Evolutionary conservation across 495 filamentous ascomycete species (phyloP), one percentile per base, ranked within the genome.

Genomic region (Clohesyomyces aquaticus): DNA sequence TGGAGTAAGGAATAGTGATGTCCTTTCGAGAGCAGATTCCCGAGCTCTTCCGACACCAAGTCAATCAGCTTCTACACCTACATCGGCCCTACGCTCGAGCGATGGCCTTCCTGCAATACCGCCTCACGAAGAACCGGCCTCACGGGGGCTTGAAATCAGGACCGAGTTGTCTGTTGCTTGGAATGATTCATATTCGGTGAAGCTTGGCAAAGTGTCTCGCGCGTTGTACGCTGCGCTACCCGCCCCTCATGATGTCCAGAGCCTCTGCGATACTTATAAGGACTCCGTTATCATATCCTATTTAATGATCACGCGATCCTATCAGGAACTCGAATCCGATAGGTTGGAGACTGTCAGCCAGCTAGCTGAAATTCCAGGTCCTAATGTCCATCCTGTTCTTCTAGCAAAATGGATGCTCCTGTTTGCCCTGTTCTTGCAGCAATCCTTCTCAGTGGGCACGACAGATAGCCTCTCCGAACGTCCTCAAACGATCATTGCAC

Each of bases 401-500:
- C 8, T 51, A 9, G 48, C 48, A 10, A 51, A 51, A 51, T 9
- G 48, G 9, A 51, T 51, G 48, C 22, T 51, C 48, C 22, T 51
- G 14, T 51, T 51, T 6, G 48, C 48, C 11, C 18, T 51, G 21
- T 51, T 51, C 48, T 22, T 51, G 21, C 32, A 38, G 32, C 45
- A 48, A 48, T 51, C 22, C 27, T 51, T 51, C 27, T 22, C 8
- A 28, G 9, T 22, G 11, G 14, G 18, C 8, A 11, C 22, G 4
- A 51, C 48, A 8, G 14, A 51, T 26, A 22, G 48, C 9, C 48
- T 51, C 27, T 8, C 10, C 22, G 48, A 51, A 51, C 22, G 27
- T n/a, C 48, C 48, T 10, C 22, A 11, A 26, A 51, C 48, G 22
- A 10, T 51, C 48, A 51, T 28, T 11, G 48, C 22, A 11, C 22